A percentile compares a stretch with the other conserved stretches of the same genome.
Conservation (phyloP, 106 monocot species). For the Hemerocallis citrina region DNA sequence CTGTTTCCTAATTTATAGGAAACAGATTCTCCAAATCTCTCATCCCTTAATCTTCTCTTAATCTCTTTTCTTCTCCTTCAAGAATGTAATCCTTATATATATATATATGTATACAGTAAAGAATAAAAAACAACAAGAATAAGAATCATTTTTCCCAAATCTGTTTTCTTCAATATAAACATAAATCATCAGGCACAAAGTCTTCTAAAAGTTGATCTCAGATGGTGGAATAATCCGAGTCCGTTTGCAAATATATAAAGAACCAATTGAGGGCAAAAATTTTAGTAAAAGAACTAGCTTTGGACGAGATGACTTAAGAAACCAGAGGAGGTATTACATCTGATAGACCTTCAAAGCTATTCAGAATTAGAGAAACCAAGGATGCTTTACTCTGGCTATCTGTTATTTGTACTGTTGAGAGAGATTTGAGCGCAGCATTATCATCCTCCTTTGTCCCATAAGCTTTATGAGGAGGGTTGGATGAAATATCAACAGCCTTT, state of each 20-base stretch:
- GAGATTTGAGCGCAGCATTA: slow-evolving; percentile 39
- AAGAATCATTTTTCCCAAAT: no score
- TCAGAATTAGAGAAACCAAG: slow-evolving; percentile 45
- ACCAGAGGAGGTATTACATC: slow-evolving; percentile 38
- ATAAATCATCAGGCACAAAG: slow-evolving; percentile 60
- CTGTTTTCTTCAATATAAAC: no score
- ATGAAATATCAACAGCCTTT: slow-evolving; percentile 26
- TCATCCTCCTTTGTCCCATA: slow-evolving; percentile 82
- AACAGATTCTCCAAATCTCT: no score
- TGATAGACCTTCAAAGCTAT: slow-evolving; percentile 37
- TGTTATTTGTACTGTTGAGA: slow-evolving; percentile 33
- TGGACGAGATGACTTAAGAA: not conserved
- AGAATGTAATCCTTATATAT: no score
- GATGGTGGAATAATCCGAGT: slow-evolving; percentile 36
- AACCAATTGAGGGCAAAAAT: slow-evolving; percentile 1
- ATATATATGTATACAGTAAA: no score
- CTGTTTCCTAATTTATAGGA: no score
- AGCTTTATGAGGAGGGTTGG: slow-evolving; percentile 14
- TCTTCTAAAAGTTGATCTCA: slow-evolving; percentile 45
- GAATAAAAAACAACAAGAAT: no score
- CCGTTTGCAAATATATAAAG: slow-evolving; percentile 28
- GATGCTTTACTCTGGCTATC: slow-evolving; percentile 47
- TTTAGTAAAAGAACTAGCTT: slow-evolving; percentile 2
- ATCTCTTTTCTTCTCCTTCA: no score
- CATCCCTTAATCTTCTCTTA: no score